A percentile compares a stretch with the other conserved stretches of the same genome.
phyloP scores from a whole-genome alignment of 2,329 filamentous ascomycete species.

The Exophiala lecanii-corni region DNA sequence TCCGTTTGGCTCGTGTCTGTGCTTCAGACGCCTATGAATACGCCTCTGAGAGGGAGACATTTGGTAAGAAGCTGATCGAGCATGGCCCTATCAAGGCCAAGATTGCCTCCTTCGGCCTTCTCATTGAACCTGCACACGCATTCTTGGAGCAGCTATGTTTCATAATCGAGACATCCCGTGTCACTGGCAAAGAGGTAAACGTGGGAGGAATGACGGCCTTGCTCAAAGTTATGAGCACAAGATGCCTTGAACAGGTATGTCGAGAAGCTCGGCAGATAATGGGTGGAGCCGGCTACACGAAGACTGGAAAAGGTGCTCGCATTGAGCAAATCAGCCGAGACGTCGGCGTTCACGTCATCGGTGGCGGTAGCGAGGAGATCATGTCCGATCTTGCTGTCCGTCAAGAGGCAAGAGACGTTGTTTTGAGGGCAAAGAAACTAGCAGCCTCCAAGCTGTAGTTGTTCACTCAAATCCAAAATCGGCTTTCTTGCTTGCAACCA shows the following conservation, averaged over 20 bases:
- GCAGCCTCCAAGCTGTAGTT: slow-evolving; percentile 22
- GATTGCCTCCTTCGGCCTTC: slow-evolving; percentile 63
- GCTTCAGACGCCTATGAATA: slow-evolving; percentile 59
- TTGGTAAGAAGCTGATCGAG: slow-evolving; percentile 65
- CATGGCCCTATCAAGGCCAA: slow-evolving; percentile 69
- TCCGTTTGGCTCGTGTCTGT: slow-evolving; percentile 59
- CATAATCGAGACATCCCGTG: slow-evolving; percentile 52
- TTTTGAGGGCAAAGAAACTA: slow-evolving; percentile 18
- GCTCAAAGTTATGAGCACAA: slow-evolving; percentile 59
- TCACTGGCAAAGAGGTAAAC: slow-evolving; percentile 41
- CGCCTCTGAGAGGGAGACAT: slow-evolving; percentile 63
- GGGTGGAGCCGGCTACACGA: slow-evolving; percentile 69
- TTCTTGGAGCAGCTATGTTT: slow-evolving; percentile 49
- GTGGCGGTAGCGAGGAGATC: slow-evolving; percentile 69
- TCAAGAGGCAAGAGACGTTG: slow-evolving; percentile 66
- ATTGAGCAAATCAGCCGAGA: slow-evolving; percentile 63
- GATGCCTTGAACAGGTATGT: slow-evolving; percentile 50
- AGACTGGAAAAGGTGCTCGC: slow-evolving; percentile 65
- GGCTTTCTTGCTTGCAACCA: slow-evolving; percentile 50
- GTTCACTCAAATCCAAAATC: slow-evolving; percentile 44
- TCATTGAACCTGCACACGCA: slow-evolving; percentile 65
- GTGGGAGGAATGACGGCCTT: slow-evolving; percentile 68
- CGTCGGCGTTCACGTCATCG: slow-evolving; percentile 58
- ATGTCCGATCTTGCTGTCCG: slow-evolving; percentile 65
- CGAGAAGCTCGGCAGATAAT: slow-evolving; percentile 54